Evolutionary conservation across 768 basidiomycete genomes (phyloP).

Genomic region (Lactifluus pinguis): DNA sequence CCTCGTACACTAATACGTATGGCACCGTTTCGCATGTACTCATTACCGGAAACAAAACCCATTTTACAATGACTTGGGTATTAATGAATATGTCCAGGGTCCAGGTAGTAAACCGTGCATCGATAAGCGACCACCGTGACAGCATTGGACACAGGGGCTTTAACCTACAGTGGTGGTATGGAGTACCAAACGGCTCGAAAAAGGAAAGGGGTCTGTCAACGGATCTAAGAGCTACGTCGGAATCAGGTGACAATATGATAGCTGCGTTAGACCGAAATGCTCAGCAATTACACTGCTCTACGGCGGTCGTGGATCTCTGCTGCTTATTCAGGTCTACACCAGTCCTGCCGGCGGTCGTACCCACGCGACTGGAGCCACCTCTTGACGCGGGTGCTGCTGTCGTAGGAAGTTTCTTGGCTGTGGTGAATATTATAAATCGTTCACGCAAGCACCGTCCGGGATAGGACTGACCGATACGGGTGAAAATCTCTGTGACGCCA

Average conservation of each 20-base stretch:
- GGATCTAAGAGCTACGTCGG: conserved; percentile 8
- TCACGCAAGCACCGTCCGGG: not conserved
- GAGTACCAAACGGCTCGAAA: conserved; percentile 11
- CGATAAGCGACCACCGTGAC: conserved; percentile 29
- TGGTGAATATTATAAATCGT: not conserved
- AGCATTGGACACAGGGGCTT: conserved; percentile 20
- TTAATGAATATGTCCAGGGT: conserved; percentile 16
- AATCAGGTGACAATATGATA: conserved; percentile 1
- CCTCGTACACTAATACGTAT: not conserved
- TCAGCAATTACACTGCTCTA: conserved; percentile 74
- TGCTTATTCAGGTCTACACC: conserved; percentile 79
- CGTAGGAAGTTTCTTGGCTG: conserved; percentile 86
- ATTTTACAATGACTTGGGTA: not conserved
- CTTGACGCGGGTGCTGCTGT: conserved; percentile 61
- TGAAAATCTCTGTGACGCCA: conserved; percentile 80
- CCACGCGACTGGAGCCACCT: conserved; percentile 43
- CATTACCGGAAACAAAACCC: conserved; percentile 3
- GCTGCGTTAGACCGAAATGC: not conserved
- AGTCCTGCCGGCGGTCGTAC: conserved; percentile 40
- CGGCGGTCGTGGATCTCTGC: conserved; percentile 41
- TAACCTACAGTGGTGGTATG: conserved; percentile 22
- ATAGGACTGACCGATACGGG: conserved; percentile 61
- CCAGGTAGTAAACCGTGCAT: conserved; percentile 30
- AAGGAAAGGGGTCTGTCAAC: conserved; percentile 1
- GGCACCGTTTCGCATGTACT: not conserved